A percentile compares a stretch with the other conserved stretches of the same genome.
These are phyloP conservation scores for Oryza glaberrima DNA, from an alignment of 176 grass and related monocot genomes.

Conservation along the genomic window DNA sequence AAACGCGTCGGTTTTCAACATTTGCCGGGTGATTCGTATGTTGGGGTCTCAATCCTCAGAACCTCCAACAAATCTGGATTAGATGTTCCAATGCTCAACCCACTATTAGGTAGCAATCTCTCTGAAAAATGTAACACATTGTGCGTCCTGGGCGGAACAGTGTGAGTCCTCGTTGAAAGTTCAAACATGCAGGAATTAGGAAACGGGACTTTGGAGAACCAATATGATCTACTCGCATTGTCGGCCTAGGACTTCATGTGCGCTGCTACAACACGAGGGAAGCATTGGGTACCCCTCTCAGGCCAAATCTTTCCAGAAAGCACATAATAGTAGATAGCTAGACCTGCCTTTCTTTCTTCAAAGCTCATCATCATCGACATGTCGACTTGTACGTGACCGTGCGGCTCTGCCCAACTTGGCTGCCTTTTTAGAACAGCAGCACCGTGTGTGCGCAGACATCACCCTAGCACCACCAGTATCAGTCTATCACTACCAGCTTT, in stretches of 20 bases:
- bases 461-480: constrained; percentile 14
- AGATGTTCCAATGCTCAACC: not conserved
- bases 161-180: not conserved
- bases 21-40: not conserved
- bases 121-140: not conserved
- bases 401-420: constrained; percentile 31
- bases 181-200: not conserved
- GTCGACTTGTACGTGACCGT: constrained; percentile 56
- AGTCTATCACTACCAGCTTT: not conserved
- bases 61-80: not conserved
- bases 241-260: constrained; percentile 16
- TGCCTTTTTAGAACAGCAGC: constrained; percentile 9
- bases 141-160: not conserved
- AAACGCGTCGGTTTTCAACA: not conserved
- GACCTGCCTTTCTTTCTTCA: constrained; percentile 14
- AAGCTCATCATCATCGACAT: constrained; percentile 43
- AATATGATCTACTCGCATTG: constrained; percentile 6
- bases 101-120: not conserved
- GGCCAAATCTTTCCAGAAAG: constrained; percentile 8
- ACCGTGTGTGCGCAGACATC: constrained; percentile 36
- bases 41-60: not conserved
- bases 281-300: not conserved
- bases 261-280: not conserved
- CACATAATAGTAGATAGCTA: not conserved
- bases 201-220: not conserved